Evolutionary conservation across 2,329 filamentous ascomycete genomes (phyloP).

Genomic region (Trichoderma simmonsii): DNA sequence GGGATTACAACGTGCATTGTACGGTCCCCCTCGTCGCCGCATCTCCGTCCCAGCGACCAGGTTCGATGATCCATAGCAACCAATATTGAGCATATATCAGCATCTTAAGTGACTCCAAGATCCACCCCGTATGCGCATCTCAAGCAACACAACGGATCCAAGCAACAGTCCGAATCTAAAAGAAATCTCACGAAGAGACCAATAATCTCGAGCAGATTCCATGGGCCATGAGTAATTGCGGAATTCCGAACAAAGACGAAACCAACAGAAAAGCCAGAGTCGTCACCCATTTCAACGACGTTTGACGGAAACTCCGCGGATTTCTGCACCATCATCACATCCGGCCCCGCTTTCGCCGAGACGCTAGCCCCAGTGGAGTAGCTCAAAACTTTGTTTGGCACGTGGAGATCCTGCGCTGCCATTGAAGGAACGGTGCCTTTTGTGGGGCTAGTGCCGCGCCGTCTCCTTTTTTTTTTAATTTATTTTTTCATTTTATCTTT

Average conservation of each 20-base stretch:
- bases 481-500: not conserved
- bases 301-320: slow-evolving; percentile 11
- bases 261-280: not conserved
- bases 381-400: slow-evolving; percentile 3
- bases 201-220: not conserved
- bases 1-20: not conserved
- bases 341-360: not conserved
- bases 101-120: not conserved
- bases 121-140: not conserved
- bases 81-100: not conserved
- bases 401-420: slow-evolving; percentile 3
- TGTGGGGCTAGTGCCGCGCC: not conserved
- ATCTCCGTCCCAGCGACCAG: not conserved
- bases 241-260: not conserved
- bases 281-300: not conserved
- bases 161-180: not conserved
- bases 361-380: not conserved
- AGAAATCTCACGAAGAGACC: not conserved
- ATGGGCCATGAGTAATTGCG: not conserved
- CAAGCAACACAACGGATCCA: not conserved
- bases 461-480: not conserved
- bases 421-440: not conserved
- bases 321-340: not conserved
- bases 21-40: not conserved
- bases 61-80: not conserved